Evolutionary conservation across 441 rosid species (phyloP), one percentile per base, ranked within the genome.

Genomic region (Omphalea diandra): DNA sequence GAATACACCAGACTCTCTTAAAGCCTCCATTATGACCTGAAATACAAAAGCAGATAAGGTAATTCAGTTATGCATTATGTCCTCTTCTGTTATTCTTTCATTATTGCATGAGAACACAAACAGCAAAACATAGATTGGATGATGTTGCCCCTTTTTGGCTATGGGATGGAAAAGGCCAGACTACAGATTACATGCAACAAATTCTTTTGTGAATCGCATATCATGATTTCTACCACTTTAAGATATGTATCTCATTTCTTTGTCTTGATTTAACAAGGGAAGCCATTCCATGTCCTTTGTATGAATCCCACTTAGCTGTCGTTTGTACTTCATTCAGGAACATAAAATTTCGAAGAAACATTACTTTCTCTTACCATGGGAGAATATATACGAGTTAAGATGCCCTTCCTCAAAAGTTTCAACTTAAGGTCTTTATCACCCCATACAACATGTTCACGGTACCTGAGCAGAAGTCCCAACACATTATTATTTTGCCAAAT

Each of bases 371-470:
- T 79, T 70, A 91, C 98, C 97, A 85, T 87, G 46, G 97, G 98
- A 68, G 90, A 81, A 78, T 87, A 81, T 72, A 91, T 84, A 75
- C 92, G 87, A 47, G 89, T 85, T 74, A 91, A 77, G 75, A 94
- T 85, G 75, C 97, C 95, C 75, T 85, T 88, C 83, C 84, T 87
- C 75, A 87, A 50, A 49, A 91, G 94, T 72, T 90, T 90, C 83
- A 90, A 46, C 67, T 83, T 91, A 73, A 82, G 47, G 7, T 76
- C 70, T 68, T 75, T 77, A 76, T 94, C 97, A 18, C 85, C 79
- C 98, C 97, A 91, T n/a, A 91, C 97, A 29, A 94, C 85, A 69
- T 75, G 90, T 58, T 91, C 93, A 52, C 63, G 87, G 64, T 91
- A 94, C 98, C 98, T 92, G 73, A n/a, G 20, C 53, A 35, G 1